phyloP scores from a whole-genome alignment of 305 asterid genomes.

The Salvia sclarea region DNA sequence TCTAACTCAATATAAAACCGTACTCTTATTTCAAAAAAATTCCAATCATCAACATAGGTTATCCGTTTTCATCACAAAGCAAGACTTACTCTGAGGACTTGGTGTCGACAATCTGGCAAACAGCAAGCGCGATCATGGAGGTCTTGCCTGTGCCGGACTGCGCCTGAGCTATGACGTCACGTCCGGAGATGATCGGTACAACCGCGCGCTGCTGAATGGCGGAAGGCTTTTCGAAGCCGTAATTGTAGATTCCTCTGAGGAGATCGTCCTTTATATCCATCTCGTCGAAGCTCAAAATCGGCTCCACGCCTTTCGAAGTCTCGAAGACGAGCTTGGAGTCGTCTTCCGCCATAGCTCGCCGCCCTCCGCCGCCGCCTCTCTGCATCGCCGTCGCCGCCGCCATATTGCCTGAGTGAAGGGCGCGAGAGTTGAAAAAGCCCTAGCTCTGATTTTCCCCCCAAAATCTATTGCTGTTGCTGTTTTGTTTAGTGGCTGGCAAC shows the following conservation, averaged over 20 bases:
- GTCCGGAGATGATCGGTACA: slow-evolving; percentile 76
- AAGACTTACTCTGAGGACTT: slow-evolving; percentile 39
- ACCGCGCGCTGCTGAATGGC: slow-evolving; percentile 96
- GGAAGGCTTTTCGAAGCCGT: slow-evolving; percentile 96
- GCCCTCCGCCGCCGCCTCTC: slow-evolving; percentile 46
- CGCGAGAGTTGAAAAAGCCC: slow-evolving; percentile 33
- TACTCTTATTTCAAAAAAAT: no score
- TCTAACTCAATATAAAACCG: no score
- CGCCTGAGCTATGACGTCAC: slow-evolving; percentile 97
- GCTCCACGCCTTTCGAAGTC: slow-evolving; percentile 88
- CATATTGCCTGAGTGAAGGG: slow-evolving; percentile 25
- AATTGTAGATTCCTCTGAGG: slow-evolving; percentile 79
- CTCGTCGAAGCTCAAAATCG: slow-evolving; percentile 78
- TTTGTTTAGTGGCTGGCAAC: background rate
- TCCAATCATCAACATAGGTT: no score
- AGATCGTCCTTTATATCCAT: slow-evolving; percentile 88
- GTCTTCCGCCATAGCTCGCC: slow-evolving; percentile 47
- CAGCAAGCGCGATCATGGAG: slow-evolving; percentile 95
- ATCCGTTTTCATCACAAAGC: no score
- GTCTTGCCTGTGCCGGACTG: slow-evolving; percentile 94
- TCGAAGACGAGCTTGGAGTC: slow-evolving; percentile 73
- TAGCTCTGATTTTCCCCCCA: slow-evolving; percentile 25
- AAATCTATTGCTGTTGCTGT: background rate
- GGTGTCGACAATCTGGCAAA: slow-evolving; percentile 90
- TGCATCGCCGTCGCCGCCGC: slow-evolving; percentile 54